A percentile compares a stretch with the other conserved stretches of the same genome.
Conservation (phyloP, 352 stramenopile species). For the Pythium coloratum region DNA sequence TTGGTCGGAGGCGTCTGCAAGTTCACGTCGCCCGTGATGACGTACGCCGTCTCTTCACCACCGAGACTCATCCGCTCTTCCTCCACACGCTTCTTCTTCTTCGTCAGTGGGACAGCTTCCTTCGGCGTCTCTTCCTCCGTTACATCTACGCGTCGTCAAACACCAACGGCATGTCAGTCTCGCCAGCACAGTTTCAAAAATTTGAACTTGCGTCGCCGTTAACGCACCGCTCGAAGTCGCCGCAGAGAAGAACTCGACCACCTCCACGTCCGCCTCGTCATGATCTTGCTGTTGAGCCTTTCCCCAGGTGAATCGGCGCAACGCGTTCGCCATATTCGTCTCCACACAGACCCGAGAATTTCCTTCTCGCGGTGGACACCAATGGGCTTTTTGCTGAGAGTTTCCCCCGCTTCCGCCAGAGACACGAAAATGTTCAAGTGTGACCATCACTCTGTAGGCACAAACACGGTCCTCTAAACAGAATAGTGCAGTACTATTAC, state of each 20-base stretch:
- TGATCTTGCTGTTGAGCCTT: slow-evolving; percentile 4
- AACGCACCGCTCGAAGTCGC: slow-evolving; percentile 15
- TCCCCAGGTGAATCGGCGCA: slow-evolving; percentile 21
- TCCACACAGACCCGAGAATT: not conserved
- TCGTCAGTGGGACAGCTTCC: not conserved
- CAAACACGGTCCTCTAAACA: slow-evolving; percentile 21
- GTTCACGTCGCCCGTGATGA: slow-evolving; percentile 13
- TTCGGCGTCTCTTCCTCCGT: slow-evolving; percentile 11
- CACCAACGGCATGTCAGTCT: not conserved
- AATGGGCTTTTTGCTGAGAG: not conserved
- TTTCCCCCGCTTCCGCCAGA: slow-evolving; percentile 8
- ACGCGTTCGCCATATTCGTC: slow-evolving; percentile 5
- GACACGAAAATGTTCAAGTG: slow-evolving; percentile 14
- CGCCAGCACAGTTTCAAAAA: slow-evolving; percentile 12
- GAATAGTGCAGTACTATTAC: slow-evolving; percentile 11
- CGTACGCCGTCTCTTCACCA: slow-evolving; percentile 12
- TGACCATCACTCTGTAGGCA: slow-evolving; percentile 35
- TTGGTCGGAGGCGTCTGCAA: slow-evolving; percentile 32
- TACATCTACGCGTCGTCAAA: slow-evolving; percentile 7
- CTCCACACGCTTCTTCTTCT: slow-evolving; percentile 18
- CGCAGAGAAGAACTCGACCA: slow-evolving; percentile 28
- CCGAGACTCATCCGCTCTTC: not conserved
- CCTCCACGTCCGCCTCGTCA: slow-evolving; percentile 23
- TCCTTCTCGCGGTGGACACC: not conserved
- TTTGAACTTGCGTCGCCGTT: slow-evolving; percentile 7